A percentile compares a stretch with the other conserved stretches of the same genome.
These are phyloP conservation scores for Scleroderma citrinum DNA, from an alignment of 768 basidiomycete genomes.

Conservation along the genomic window DNA sequence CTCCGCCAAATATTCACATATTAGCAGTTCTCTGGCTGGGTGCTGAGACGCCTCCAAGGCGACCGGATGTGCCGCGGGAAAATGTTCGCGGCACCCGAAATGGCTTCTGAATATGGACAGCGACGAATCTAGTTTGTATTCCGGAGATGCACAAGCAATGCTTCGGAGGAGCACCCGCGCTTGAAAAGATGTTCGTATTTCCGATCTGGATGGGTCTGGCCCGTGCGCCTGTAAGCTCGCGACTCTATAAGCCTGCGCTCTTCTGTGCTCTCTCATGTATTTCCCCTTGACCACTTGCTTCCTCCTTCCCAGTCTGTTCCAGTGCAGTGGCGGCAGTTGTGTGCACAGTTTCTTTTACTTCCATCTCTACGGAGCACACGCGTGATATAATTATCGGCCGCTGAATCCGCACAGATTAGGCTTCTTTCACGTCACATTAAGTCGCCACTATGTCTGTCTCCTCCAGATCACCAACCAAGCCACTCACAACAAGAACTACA, in stretches of 20 bases:
- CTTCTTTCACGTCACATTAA: slow-evolving; percentile 9
- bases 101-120: slow-evolving; percentile 21
- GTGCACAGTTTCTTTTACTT: too few relatives aligned
- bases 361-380: slow-evolving; percentile 7
- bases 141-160: too few relatives aligned
- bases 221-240: slow-evolving; percentile 25
- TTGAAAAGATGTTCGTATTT: not conserved
- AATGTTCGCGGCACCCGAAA: slow-evolving; percentile 11
- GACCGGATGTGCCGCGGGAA: not conserved
- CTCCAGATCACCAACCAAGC: slow-evolving; percentile 23
- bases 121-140: too few relatives aligned
- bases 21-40: not conserved
- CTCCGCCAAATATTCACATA: too few relatives aligned
- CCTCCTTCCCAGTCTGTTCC: slow-evolving; percentile 4
- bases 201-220: slow-evolving; percentile 8
- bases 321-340: too few relatives aligned
- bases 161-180: not conserved
- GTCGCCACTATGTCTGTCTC: too few relatives aligned
- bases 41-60: not conserved
- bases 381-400: slow-evolving; percentile 19
- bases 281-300: slow-evolving; percentile 6
- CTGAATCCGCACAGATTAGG: slow-evolving; percentile 8
- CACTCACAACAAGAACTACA: slow-evolving; percentile 14
- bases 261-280: slow-evolving; percentile 5
- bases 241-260: not conserved